These are phyloP conservation scores for Isatis lusitanica DNA, from an alignment of 441 rosid genomes.

Conservation along the genomic window DNA sequence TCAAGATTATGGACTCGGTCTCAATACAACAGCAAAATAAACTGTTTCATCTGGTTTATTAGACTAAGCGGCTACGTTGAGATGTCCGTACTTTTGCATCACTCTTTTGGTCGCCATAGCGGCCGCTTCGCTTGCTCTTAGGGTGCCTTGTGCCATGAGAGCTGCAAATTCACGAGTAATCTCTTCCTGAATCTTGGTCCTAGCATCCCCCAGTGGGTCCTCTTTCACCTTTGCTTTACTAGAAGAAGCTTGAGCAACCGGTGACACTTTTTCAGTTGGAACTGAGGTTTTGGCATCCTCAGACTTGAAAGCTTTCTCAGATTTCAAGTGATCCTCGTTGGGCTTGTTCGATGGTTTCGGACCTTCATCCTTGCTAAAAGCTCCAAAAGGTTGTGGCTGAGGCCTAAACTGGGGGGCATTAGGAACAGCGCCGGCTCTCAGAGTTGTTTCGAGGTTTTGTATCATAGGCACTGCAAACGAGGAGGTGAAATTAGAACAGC, in stretches of 20 bases:
- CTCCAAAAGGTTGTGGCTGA: slow-evolving; percentile 32
- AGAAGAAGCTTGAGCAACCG: slow-evolving; percentile 42
- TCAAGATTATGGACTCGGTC: background rate
- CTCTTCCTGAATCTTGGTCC: slow-evolving; percentile 89
- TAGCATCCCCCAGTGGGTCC: slow-evolving; percentile 75
- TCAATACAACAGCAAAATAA: slow-evolving; percentile 3
- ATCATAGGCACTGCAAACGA: slow-evolving; percentile 85
- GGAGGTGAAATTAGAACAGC: background rate
- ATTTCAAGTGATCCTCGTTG: slow-evolving; percentile 10
- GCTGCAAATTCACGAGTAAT: slow-evolving; percentile 69
- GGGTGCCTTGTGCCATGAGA: slow-evolving; percentile 77
- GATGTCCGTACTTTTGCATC: slow-evolving; percentile 76
- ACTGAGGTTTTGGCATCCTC: slow-evolving; percentile 23
- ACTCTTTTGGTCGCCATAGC: slow-evolving; percentile 82
- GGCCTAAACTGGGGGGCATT: slow-evolving; percentile 82
- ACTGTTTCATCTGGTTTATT: background rate
- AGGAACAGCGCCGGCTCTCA: slow-evolving; percentile 85
- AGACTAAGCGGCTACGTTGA: slow-evolving; percentile 43
- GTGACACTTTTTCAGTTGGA: slow-evolving; percentile 12
- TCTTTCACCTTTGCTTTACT: slow-evolving; percentile 34
- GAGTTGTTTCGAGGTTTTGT: slow-evolving; percentile 74
- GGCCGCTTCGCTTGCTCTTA: slow-evolving; percentile 90
- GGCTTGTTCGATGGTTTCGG: slow-evolving; percentile 11
- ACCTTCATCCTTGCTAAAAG: slow-evolving; percentile 33
- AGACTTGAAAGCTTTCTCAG: slow-evolving; percentile 23